Evolutionary conservation across 2,329 filamentous ascomycete species (phyloP).

Genomic region (Aspergillus sclerotialis): DNA sequence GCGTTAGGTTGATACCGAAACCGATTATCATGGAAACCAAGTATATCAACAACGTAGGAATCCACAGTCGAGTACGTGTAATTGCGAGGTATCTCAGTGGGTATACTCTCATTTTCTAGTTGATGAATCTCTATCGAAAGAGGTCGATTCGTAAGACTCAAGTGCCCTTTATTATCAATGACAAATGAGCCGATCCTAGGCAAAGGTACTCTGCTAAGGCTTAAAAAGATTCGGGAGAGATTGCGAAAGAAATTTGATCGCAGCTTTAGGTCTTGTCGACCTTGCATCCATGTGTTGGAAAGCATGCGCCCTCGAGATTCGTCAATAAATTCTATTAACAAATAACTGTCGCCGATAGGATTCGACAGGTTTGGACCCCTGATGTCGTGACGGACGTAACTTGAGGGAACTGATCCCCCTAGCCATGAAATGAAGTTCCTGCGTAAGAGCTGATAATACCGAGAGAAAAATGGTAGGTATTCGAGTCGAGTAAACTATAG

Average conservation of each 20-base stretch:
- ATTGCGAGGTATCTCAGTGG: conserved; percentile 16
- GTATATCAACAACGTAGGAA: conserved; percentile 18
- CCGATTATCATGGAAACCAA: conserved; percentile 20
- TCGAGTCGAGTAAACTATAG: too few species aligned
- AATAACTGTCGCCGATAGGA: too few species aligned
- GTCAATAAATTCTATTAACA: too few species aligned
- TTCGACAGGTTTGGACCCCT: too few species aligned
- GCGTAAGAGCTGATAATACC: too few species aligned
- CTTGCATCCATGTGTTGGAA: conserved; percentile 6
- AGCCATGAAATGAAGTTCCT: too few species aligned
- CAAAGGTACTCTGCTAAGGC: conserved; percentile 12
- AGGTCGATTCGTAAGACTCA: conserved; percentile 18
- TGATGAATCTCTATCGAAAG: conserved; percentile 16
- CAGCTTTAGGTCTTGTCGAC: conserved; percentile 4
- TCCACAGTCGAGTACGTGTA: conserved; percentile 18
- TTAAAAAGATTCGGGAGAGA: conserved; percentile 9
- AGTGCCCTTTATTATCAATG: conserved; percentile 17
- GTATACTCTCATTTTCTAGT: conserved; percentile 20
- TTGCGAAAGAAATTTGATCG: conserved; percentile 7
- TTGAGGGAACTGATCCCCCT: too few species aligned
- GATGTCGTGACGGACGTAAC: too few species aligned
- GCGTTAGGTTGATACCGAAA: conserved; percentile 24
- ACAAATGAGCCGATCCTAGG: conserved; percentile 28
- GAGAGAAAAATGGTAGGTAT: too few species aligned
- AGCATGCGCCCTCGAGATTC: conserved; percentile 8